A percentile compares a stretch with the other conserved stretches of the same genome.
Evolutionary conservation across 345 rosid species (phyloP).

Genomic region (Heritiera fomes): DNA sequence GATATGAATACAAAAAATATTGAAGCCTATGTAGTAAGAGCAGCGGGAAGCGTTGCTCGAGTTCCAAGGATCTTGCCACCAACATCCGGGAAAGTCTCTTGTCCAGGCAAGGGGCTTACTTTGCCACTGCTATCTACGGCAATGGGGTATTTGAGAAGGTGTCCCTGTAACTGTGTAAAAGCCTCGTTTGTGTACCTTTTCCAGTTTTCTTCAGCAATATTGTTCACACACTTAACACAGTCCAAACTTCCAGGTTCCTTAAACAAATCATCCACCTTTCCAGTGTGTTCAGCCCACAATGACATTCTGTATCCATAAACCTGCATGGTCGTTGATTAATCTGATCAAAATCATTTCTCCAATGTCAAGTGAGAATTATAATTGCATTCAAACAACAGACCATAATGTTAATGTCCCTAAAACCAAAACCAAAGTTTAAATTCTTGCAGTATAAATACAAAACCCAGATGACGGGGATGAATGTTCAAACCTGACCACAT

Average conservation of each 20-base stretch:
- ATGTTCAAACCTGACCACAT: constrained; percentile 57
- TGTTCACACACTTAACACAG: constrained; percentile 64
- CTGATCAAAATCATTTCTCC: background rate
- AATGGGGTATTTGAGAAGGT: constrained; percentile 70
- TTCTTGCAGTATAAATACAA: too few species aligned
- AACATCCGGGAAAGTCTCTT: constrained; percentile 75
- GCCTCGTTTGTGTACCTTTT: constrained; percentile 45
- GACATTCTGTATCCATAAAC: constrained; percentile 84
- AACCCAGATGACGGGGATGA: background rate
- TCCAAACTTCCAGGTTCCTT: constrained; percentile 53
- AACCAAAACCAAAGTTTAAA: too few species aligned
- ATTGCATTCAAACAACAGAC: background rate
- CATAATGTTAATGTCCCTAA: too few species aligned
- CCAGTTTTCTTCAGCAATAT: constrained; percentile 76
- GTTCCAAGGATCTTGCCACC: constrained; percentile 80
- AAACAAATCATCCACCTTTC: constrained; percentile 42
- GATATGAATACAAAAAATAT: background rate
- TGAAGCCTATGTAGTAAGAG: constrained; percentile 56
- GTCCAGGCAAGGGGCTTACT: constrained; percentile 54
- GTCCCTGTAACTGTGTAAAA: constrained; percentile 61
- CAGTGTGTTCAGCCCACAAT: constrained; percentile 90
- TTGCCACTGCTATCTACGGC: constrained; percentile 52
- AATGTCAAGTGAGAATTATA: background rate
- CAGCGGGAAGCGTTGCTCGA: constrained; percentile 67
- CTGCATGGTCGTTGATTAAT: constrained; percentile 33